Conservation (phyloP, 495 filamentous ascomycete species). For the Peziza echinospora region DNA sequence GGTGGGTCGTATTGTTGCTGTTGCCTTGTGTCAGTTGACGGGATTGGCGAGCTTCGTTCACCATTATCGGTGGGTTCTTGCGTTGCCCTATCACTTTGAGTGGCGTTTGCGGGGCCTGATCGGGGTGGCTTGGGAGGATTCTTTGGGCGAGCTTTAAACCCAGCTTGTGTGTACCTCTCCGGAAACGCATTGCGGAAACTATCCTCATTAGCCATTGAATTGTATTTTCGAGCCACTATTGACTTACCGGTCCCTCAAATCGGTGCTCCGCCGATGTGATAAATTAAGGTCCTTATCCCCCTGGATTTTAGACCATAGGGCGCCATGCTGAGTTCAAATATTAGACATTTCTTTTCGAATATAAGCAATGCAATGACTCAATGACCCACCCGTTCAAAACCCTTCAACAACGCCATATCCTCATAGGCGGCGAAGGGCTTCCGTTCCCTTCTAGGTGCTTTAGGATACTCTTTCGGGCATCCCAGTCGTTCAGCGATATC, state of each 20-base stretch:
- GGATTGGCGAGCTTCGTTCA: background rate
- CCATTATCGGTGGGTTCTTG: slow-evolving; percentile 8
- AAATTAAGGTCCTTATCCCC: slow-evolving; percentile 12
- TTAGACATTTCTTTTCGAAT: no score
- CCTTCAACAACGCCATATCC: slow-evolving; percentile 15
- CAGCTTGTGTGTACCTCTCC: slow-evolving; percentile 16
- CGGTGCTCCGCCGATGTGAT: slow-evolving; percentile 18
- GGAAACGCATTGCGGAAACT: slow-evolving; percentile 20
- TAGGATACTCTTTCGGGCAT: background rate
- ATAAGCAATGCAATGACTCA: background rate
- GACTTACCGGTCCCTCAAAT: slow-evolving; percentile 19
- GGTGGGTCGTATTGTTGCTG: background rate
- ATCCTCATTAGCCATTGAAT: slow-evolving; percentile 4
- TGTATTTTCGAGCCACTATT: no score
- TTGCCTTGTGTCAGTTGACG: background rate
- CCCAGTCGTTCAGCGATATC: background rate
- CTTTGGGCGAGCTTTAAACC: slow-evolving; percentile 19
- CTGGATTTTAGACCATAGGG: slow-evolving; percentile 20
- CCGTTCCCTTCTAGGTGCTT: background rate
- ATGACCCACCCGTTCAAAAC: slow-evolving; percentile 15
- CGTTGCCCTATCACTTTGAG: slow-evolving; percentile 3
- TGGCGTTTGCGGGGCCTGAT: slow-evolving; percentile 6
- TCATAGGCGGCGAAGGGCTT: slow-evolving; percentile 15
- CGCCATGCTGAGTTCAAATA: slow-evolving; percentile 10
- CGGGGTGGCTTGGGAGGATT: slow-evolving; percentile 16